Base-by-base conservation (phyloP, 345 rosid species). In the Raphanus raphanistrum region DNA sequence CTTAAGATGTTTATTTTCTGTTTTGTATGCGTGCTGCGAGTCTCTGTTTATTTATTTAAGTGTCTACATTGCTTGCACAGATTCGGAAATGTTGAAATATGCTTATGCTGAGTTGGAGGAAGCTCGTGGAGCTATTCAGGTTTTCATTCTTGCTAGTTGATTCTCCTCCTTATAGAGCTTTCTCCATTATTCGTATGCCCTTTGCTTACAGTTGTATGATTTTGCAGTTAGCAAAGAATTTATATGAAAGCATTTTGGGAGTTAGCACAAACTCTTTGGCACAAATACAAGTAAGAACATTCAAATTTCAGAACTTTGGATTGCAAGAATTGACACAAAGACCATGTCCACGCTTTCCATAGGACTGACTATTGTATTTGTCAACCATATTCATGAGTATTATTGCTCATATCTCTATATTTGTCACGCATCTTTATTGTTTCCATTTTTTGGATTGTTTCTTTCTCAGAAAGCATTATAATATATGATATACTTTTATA, bases 61-160 rank as follows among this genome's bases (percentile, higher is more conserved):
- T 66, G 16, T 69, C 36, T 74, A 41, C n/a, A 33, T 35, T 80
- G 17, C 36, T 1, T 21, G 25, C 45, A 77, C 88, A 94, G 97
- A 88, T 77, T 94, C 97, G 61, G 97, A 89, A 74, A 84, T 87
- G 91, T 85, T 92, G 54, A 88, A 90, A 85, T 94, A 90, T 89
- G 98, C 97, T 71, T 92, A 87, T 82, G 97, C 96, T 1, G 97
- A 94, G 86, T 77, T 90, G 82, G 97, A 94, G 86, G 98, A 92
- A 87, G 88, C 97, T 72, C 91, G 87, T 66, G 97, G 98, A 76
- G 92, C 95, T 72, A 81, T 88, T 36, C 90, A 82, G 88, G 97
- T 87, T 66, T 82, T 26, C 31, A 64, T 60, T 71, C 67, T 63
- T 63, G 48, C 65, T 50, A 29, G 74, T 48, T 60, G 43, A 59